phyloP scores from a whole-genome alignment of 805 yeast genomes.

The Ogataea nonfermentans region DNA sequence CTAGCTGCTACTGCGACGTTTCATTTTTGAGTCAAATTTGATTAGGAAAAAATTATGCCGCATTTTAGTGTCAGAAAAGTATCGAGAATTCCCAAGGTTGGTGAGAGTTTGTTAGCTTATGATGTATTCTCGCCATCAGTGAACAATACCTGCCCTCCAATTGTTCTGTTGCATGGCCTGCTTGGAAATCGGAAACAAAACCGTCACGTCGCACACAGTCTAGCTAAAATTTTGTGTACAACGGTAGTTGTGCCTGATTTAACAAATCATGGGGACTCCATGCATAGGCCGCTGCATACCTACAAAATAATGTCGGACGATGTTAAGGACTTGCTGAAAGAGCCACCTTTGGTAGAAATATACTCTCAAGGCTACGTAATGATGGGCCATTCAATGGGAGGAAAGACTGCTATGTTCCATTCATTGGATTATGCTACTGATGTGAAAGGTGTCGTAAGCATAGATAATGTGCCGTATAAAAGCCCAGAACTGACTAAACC shows the following conservation, averaged over 20 bases:
- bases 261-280: slow-evolving; percentile 89
- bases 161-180: slow-evolving; percentile 82
- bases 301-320: slow-evolving; percentile 79
- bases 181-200: slow-evolving; percentile 81
- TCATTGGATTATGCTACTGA: slow-evolving; percentile 64
- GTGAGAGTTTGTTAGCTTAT: slow-evolving; percentile 7
- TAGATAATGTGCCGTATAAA: slow-evolving; percentile 75
- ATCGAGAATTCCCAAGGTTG: not conserved
- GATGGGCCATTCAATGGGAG: slow-evolving; percentile 87
- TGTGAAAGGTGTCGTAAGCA: slow-evolving; percentile 58
- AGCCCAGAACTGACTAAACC: slow-evolving; percentile 41
- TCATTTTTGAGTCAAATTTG: slow-evolving; percentile 2
- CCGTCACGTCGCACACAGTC: slow-evolving; percentile 63
- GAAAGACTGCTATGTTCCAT: slow-evolving; percentile 85
- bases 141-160: slow-evolving; percentile 42
- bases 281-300: slow-evolving; percentile 66
- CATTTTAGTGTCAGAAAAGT: slow-evolving; percentile 2
- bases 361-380: slow-evolving; percentile 49
- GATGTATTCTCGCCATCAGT: slow-evolving; percentile 10
- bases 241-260: slow-evolving; percentile 69
- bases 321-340: slow-evolving; percentile 53
- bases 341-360: slow-evolving; percentile 5
- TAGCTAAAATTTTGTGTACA: slow-evolving; percentile 45
- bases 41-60: slow-evolving; percentile 1
- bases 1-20: not conserved